Evolutionary conservation across 108 stramenopile species (phyloP), one percentile per base, ranked within the genome.

Genomic region (Nitzschia palea): DNA sequence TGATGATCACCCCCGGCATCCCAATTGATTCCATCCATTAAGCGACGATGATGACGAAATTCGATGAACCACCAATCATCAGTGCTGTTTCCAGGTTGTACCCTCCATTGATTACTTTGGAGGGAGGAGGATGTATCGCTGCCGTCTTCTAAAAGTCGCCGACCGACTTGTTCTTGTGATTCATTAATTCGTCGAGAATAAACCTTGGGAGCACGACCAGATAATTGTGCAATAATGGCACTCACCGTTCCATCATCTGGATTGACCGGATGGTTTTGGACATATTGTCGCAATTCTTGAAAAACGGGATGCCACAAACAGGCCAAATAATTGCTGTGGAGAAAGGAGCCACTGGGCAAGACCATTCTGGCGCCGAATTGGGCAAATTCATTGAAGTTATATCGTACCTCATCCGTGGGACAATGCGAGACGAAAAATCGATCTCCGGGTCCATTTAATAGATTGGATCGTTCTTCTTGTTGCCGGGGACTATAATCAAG

Each of bases 161-260:
- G 51, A 3, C n/a, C 25, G 8, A 6, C 32, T 26, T 66, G 47
- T 44, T 69, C 62, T 37, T 68, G 62, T 43, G 36, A 22, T 55
- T 67, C 43, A 57, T 62, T 65, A 14, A 80, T 48, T 35, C 75
- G 53, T 64, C 82, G 69, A 0, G 86, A 80, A 50, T 88, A 90
- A 0, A 83, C 83, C 44, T 78, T 73, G 20, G 90, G 89, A 31
- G 94, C 85, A 37, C 78, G 77, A 17, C 89, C 94, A n/a, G 65
- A 48, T 61, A 95, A 68, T 18, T 95, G 94, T 36, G 80, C 80
- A 4, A 95, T 79, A 40, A 95, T 71, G 15, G 79, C 84, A 22
- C 84, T 86, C n/a, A 95, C 90, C 18, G 89, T 90, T 55, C 84
- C 81, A 77, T 95, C 94, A 71, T 95, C 94, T 15, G 94, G 94